Base-by-base conservation (phyloP, 257 asterid genomes). In the Paulownia fortunei region DNA sequence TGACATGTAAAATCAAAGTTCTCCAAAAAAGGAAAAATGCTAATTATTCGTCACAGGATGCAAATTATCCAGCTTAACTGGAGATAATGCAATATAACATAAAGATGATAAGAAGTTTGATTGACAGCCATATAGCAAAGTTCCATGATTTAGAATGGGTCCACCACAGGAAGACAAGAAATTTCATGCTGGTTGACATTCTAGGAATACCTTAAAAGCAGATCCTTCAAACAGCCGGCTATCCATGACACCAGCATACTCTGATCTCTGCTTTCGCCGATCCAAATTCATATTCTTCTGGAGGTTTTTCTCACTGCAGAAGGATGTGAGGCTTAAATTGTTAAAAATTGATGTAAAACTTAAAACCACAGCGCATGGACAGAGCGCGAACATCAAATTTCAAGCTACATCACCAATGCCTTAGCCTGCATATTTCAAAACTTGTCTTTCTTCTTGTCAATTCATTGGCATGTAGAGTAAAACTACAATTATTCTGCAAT, bases 121-220 rank as follows among this genome's bases (percentile, higher is more conserved):
- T 56, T 9, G 12, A 44, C 55, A 55, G 32, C 54, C n/a, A 5
- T 23, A 37, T 74, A 44, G 62, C 19, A 49, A 21, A 36, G 69
- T 66, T 21, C 6, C 51, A 56, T 36, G 27, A 54, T 67, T 56
- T 44, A 56, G 39, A 10, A 54, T 42, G 44, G 34, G 51, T 58
- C 61, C 72, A 60, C 39, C 27, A 65, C 15, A 26, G n/a, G 16
- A 73, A 62, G 56, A 66, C 44, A 69, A 62, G 51, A 74, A 74
- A 71, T 12, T 42, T 51, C 46, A 41, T 69, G 41, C 56, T 42
- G 65, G 23, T 69, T 69, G 32, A 51, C 21, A 67, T 41, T 80
- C 37, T 37, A 55, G 55, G 24, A 55, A 65, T 62, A 88, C 92
- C 92, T 79, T 79, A 55, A 24, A 64, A 71, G 79, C 73, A 21